Evolutionary conservation across 1,139 yeast species (phyloP).

Genomic region (Diutina siamensis): DNA sequence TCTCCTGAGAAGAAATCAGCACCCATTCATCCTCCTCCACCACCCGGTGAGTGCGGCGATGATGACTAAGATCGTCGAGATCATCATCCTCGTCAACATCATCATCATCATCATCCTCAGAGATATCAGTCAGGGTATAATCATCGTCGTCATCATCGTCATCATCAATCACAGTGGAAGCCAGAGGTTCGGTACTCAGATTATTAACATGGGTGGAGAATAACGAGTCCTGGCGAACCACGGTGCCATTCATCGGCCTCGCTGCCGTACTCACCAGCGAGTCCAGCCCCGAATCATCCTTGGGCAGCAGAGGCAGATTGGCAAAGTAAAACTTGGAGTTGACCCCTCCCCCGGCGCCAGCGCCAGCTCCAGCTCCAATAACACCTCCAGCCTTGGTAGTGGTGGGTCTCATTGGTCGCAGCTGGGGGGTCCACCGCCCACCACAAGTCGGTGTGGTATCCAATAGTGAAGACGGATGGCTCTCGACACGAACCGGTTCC

Average conservation of each 20-base stretch:
- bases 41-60: background rate
- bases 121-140: slow-evolving; percentile 2
- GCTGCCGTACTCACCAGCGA: background rate
- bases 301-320: slow-evolving; percentile 6
- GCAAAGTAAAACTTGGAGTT: slow-evolving; percentile 2
- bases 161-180: background rate
- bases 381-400: too few species aligned
- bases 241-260: background rate
- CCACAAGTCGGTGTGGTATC: background rate
- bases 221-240: background rate
- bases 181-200: background rate
- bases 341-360: background rate
- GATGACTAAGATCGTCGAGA: background rate
- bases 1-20: slow-evolving; percentile 1
- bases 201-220: background rate
- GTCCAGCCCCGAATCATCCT: background rate
- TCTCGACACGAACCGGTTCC: slow-evolving; percentile 2
- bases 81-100: slow-evolving; percentile 1
- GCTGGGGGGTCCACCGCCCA: background rate
- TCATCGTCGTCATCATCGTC: slow-evolving; percentile 2
- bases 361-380: slow-evolving; percentile 6
- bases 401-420: background rate
- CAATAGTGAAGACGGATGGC: background rate
- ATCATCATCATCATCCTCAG: slow-evolving; percentile 4
- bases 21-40: slow-evolving; percentile 2